Conservation (phyloP, 163 green algal genomes). For the Scenedesmus sp. region DNA sequence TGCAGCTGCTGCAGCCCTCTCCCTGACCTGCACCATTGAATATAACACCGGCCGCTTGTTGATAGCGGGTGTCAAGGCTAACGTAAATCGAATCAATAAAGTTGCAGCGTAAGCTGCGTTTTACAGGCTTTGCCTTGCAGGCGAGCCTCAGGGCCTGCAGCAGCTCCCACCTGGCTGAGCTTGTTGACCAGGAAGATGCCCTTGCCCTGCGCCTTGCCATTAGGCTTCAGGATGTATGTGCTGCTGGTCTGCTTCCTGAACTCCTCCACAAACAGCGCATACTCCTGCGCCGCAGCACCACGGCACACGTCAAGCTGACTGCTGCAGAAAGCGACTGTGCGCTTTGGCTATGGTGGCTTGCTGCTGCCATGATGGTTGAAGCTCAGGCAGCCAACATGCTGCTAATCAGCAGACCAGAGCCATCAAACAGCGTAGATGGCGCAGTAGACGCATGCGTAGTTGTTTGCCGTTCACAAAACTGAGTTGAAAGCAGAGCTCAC, state of each 20-base stretch:
- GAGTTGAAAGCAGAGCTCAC: background rate
- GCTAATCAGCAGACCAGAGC: background rate
- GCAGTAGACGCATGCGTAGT: background rate
- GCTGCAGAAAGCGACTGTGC: background rate
- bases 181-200: conserved; percentile 90
- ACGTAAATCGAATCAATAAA: too few relatives aligned
- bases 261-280: conserved; percentile 86
- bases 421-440: background rate
- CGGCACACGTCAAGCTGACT: conserved; percentile 50
- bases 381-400: background rate
- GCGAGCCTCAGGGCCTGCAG: background rate
- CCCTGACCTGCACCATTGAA: background rate
- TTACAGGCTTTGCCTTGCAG: too few relatives aligned
- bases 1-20: background rate
- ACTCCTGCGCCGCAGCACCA: conserved; percentile 64
- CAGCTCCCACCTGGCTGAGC: conserved; percentile 68
- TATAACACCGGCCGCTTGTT: background rate
- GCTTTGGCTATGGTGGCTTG: background rate
- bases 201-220: conserved; percentile 71
- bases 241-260: conserved; percentile 65
- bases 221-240: conserved; percentile 85
- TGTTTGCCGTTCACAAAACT: background rate
- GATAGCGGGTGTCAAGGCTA: background rate
- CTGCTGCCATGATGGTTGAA: background rate
- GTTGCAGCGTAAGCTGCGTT: too few relatives aligned